Evolutionary conservation across 495 filamentous ascomycete species (phyloP), one percentile per base, ranked within the genome.

Genomic region (Penicillium angulare): DNA sequence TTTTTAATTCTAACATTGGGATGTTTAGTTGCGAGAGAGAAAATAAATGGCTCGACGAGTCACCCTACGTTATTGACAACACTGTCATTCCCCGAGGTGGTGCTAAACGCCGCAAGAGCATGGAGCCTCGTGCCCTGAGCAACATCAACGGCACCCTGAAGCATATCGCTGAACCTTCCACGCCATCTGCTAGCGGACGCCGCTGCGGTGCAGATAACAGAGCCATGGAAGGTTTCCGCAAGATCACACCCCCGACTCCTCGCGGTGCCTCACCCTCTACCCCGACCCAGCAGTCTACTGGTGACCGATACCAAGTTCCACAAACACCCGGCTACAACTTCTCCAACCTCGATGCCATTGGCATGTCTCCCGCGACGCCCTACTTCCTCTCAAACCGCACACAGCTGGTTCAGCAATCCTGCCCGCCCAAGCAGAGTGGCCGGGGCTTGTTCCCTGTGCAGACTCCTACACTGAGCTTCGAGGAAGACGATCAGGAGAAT

Each of bases 61-160:
- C 72, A 3, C 71, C 79, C 3, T 95, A 96, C 62, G 73, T 77
- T 18, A 80, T 92, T 16, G 86, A 91, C 64, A 86, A 83, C 26
- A 75, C 82, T 1, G 71, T 84, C 26, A 71, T 92, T 26, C 89
- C 89, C 16, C 85, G 89, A 2, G 89, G 87, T 7, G 88, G 88
- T 15, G 79, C 79, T 34, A 85, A 89, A 52, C 83, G 90, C 26
- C 81, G 89, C 29, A 96, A 95, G 79, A 90, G 86, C 51, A 96
- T 96, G 91, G 89, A 96, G 67, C 91, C 91, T 2, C 82, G 82
- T 52, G 81, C 87, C 2, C 71, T 96, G 10, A 79, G 83, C 51
- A 90, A 90, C 48, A 54, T 86, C 20, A 88, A 90, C 50, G 84
- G 85, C 24, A 86, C 77, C 2, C 71, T 89, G 2, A 53, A 73